These are phyloP conservation scores for Populus davidiana DNA, from an alignment of 345 rosid species.

Conservation along the genomic window DNA sequence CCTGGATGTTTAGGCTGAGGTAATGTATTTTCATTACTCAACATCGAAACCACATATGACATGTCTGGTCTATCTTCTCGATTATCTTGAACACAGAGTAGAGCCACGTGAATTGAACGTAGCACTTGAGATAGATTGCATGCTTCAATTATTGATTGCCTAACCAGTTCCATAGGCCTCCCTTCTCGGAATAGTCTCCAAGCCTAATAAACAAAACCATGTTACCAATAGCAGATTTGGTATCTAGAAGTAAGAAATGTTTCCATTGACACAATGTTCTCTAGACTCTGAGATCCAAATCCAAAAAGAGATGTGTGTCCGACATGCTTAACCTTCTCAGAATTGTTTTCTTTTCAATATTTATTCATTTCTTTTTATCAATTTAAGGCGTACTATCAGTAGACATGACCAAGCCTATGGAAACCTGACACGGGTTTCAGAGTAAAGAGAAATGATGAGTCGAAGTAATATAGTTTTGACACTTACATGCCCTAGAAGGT, in stretches of 20 bases:
- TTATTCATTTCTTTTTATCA: not conserved
- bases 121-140: not conserved
- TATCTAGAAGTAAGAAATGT: not conserved
- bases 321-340: not conserved
- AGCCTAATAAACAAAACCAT: not conserved
- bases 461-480: not conserved
- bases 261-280: not conserved
- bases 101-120: not conserved
- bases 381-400: not conserved
- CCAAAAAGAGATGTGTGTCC: not conserved
- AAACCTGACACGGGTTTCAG: not conserved
- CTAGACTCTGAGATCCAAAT: not conserved
- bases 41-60: not conserved
- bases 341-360: not conserved
- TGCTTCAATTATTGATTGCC: not conserved
- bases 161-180: not conserved
- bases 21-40: not conserved
- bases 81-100: not conserved
- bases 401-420: not conserved
- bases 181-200: not conserved
- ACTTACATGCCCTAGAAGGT: constrained; percentile 1
- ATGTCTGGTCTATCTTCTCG: constrained; percentile 1
- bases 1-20: not conserved
- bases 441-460: no score
- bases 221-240: not conserved